Conservation (phyloP, 2,329 filamentous ascomycete genomes). For the Claviceps monticola region DNA sequence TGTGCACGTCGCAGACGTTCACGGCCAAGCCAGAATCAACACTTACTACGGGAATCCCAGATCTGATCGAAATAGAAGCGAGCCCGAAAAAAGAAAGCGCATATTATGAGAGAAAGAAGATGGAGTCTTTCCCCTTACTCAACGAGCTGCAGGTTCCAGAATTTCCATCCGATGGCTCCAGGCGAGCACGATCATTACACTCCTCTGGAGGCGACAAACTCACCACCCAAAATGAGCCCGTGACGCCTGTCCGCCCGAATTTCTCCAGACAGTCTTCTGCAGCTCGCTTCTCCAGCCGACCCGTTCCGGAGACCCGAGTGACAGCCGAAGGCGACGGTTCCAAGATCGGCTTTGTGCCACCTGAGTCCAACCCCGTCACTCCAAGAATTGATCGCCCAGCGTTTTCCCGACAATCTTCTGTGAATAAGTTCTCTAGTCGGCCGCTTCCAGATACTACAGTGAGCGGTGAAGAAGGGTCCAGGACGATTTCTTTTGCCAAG, state of each 20-base stretch:
- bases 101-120: background rate
- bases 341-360: constrained; percentile 54
- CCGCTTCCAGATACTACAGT: constrained; percentile 48
- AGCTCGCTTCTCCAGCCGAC: constrained; percentile 56
- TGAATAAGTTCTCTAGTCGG: constrained; percentile 46
- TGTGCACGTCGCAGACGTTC: constrained; percentile 14
- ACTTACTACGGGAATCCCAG: constrained; percentile 6
- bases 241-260: constrained; percentile 26
- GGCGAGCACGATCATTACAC: constrained; percentile 13
- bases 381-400: constrained; percentile 22
- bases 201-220: constrained; percentile 9
- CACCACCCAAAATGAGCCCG: constrained; percentile 8
- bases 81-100: background rate
- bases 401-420: constrained; percentile 31
- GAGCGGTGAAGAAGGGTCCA: constrained; percentile 37
- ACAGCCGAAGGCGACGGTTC: constrained; percentile 45
- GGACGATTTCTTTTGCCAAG: constrained; percentile 50
- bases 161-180: constrained; percentile 3
- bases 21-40: background rate
- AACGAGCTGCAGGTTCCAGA: constrained; percentile 7
- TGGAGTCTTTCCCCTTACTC: constrained; percentile 13
- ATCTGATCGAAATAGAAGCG: constrained; percentile 1
- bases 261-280: constrained; percentile 39
- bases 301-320: constrained; percentile 57
- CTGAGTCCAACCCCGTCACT: constrained; percentile 11